Base-by-base conservation (phyloP, 139 green algal genomes). In the Chlorella sorokiniana region DNA sequence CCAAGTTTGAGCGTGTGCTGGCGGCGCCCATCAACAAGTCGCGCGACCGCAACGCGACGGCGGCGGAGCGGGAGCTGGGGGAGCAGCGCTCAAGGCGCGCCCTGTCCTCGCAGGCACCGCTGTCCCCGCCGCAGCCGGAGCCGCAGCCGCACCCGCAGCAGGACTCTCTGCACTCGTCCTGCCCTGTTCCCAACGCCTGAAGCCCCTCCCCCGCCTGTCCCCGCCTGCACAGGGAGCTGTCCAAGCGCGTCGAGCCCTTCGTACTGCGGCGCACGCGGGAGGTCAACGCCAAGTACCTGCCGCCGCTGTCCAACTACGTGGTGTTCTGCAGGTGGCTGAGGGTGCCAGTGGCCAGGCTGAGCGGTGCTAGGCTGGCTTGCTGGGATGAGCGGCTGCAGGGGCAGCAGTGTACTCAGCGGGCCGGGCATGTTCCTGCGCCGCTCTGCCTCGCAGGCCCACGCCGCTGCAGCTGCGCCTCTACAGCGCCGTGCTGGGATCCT, bases 181-280 rank as follows among this genome's bases (percentile, higher is more conserved):
- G 1, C 44, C 69, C 29, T 62, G 14, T 31, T 48, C 11, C 31
- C 64, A 20, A 23, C n/a, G n/a, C n/a, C n/a, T n/a, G n/a, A n/a
- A n/a, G n/a, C n/a, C n/a, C n/a, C 40, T 25, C 18, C 56, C 10
- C 68, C 38, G 68, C 40, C 1, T 22, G 2, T 8, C 6, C 40
- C 29, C 59, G 10, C 40, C 42, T 35, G 18, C 51, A 6, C 84
- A 91, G 83, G 16, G 90, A 96, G 84, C 86, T 97, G 78, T 78
- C 87, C 38, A 37, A 59, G n/a, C 87, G 88, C 37, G 77, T 93
- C 20, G 74, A 85, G 14, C n/a, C 42, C 25, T 91, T 94, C 56
- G 75, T 98, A 37, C 86, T 97, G 74, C 90, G 92, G 8, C 91
- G 94, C 72, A 95, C 89, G 29, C 81, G 91, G 23, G 90, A 91